Evolutionary conservation across 352 stramenopile genomes (phyloP).

Genomic region (Pythium rishiriense): DNA sequence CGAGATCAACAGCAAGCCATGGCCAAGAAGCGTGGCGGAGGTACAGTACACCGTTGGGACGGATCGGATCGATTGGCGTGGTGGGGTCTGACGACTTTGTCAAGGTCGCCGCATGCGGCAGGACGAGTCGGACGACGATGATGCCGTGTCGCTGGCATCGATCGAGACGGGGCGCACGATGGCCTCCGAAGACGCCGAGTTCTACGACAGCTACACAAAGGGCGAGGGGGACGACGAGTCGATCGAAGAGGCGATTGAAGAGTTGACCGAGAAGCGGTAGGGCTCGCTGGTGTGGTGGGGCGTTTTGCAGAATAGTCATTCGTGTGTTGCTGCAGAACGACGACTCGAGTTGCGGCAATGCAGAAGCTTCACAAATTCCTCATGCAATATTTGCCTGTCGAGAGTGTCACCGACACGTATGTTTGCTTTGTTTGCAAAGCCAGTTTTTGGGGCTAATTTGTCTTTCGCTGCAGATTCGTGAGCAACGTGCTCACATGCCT

Average conservation of each 20-base stretch:
- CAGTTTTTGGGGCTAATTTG: background rate
- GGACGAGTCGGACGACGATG: conserved; percentile 70
- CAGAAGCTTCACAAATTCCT: conserved; percentile 63
- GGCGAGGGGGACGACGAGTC: conserved; percentile 59
- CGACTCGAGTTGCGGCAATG: conserved; percentile 69
- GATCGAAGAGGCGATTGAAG: conserved; percentile 73
- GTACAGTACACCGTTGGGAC: conserved; percentile 27
- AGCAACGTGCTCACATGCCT: conserved; percentile 67
- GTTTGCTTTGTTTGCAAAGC: background rate
- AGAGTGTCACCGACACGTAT: conserved; percentile 75
- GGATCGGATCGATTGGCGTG: background rate
- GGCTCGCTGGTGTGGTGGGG: background rate
- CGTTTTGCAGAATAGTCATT: background rate
- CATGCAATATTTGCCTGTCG: conserved; percentile 65
- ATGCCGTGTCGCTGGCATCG: conserved; percentile 64
- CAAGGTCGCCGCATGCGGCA: conserved; percentile 59
- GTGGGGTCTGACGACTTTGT: background rate
- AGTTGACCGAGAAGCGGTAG: conserved; percentile 79
- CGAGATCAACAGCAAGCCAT: conserved; percentile 29
- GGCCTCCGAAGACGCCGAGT: conserved; percentile 62
- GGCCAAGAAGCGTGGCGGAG: conserved; percentile 64
- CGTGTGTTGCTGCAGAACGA: conserved; percentile 40
- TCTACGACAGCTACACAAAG: conserved; percentile 69
- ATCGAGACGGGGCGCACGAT: conserved; percentile 66
- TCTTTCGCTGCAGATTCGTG: conserved; percentile 49